Evolutionary conservation across 495 filamentous ascomycete genomes (phyloP).

Genomic region (Trichoderma gamsii): DNA sequence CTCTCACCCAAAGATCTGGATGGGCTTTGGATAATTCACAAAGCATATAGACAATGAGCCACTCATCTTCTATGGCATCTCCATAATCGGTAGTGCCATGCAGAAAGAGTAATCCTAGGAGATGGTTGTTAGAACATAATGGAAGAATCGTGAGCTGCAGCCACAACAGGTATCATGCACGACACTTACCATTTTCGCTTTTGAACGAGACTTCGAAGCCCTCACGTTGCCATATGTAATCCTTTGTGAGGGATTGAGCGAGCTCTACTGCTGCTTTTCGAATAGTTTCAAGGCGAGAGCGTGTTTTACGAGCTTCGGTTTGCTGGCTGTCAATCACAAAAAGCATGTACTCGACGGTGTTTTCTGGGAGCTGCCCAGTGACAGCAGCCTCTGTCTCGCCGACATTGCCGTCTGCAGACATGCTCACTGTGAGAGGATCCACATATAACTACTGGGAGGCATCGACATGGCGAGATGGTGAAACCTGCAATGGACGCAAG

Average conservation of each 20-base stretch:
- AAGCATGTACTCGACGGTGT: constrained; percentile 80
- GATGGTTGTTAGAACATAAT: neutral
- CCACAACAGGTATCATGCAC: neutral
- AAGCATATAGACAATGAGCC: constrained; percentile 90
- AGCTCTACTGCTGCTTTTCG: constrained; percentile 60
- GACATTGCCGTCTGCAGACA: neutral
- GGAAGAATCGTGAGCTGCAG: neutral
- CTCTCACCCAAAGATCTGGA: constrained; percentile 70
- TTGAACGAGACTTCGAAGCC: constrained; percentile 53
- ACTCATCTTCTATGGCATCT: constrained; percentile 94
- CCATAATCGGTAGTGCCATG: constrained; percentile 76
- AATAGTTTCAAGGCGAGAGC: constrained; percentile 59
- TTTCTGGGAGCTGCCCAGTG: constrained; percentile 63
- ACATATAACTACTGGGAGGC: neutral
- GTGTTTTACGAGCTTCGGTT: constrained; percentile 42
- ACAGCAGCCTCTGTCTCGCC: neutral
- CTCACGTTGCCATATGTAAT: constrained; percentile 95
- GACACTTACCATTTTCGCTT: constrained; percentile 52
- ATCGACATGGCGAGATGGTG: neutral
- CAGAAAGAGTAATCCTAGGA: constrained; percentile 45
- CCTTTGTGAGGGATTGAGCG: constrained; percentile 56
- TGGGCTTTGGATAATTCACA: constrained; percentile 70
- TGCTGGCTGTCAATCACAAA: constrained; percentile 56
- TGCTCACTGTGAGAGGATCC: constrained; percentile 37
- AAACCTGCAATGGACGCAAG: neutral